Base-by-base conservation (phyloP, 192 early-diverging fungal genomes). In the Coemansia sp. region DNA sequence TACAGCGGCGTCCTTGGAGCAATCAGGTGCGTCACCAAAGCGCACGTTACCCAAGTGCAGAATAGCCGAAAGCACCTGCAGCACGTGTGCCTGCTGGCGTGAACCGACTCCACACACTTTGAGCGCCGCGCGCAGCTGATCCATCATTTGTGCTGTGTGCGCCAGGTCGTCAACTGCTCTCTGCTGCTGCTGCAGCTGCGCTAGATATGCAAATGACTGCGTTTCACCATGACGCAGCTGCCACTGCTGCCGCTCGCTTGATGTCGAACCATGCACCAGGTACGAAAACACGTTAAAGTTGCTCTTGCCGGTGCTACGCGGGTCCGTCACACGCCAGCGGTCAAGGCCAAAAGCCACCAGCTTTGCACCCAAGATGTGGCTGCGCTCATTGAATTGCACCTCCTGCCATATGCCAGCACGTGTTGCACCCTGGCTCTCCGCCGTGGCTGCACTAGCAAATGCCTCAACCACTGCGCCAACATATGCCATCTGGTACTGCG, bases 301-400 rank as follows among this genome's bases (percentile, higher is more conserved):
- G 45, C 82, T 63, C 67, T 87, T 83, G 19, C 77, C 78, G 4
- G 67, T 59, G 17, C 69, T 67, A 17, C n/a, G n/a, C n/a, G 75
- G 64, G 15, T 67, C 57, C 13, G 83, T 85, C 3, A 92, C 73
- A 33, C 87, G 73, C 51, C 72, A 70, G 7, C 80, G 71, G 59
- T 92, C 88, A 19, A 90, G 77, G 13, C 83, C 67, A 58, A 80
- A 90, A n/a, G 87, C 82, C 9, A 93, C 65, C 14, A 85, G 61
- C 69, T 96, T 94, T 39, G 85, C 69, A 37, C 94, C 96, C 13
- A 90, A 69, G 56, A 98, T 81, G 21, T 87, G 84, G 27, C 94
- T 93, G 22, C 86, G 71, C 27, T 87, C 87, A 61, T 87, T 89
- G 70, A 91, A 98, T 82, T 98, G 94, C 61, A 92, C 81, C 74